A percentile compares a stretch with the other conserved stretches of the same genome.
Conservation (phyloP, 2,329 filamentous ascomycete species). For the Biscogniauxia marginata region DNA sequence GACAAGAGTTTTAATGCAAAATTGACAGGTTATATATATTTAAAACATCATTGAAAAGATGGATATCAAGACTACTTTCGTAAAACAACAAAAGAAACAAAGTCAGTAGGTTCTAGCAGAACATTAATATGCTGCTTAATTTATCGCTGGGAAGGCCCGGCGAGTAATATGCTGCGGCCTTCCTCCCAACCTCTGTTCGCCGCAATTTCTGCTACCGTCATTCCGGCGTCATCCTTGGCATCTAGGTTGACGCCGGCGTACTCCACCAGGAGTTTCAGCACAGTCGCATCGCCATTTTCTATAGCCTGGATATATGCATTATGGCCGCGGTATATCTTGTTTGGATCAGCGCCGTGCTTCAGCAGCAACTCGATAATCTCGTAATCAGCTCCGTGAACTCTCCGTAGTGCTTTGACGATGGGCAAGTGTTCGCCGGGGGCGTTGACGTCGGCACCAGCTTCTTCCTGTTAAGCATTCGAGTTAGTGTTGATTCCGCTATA, state of each 20-base stretch:
- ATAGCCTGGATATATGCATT: conserved; percentile 66
- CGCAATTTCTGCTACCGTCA: conserved; percentile 57
- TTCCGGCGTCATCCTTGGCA: conserved; percentile 53
- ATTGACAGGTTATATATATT: too few relatives aligned
- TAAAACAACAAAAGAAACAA: too few relatives aligned
- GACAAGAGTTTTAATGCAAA: too few relatives aligned
- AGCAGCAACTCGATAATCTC: conserved; percentile 64
- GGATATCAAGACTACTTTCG: background rate
- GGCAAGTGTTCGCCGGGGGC: conserved; percentile 69
- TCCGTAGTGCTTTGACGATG: conserved; percentile 66
- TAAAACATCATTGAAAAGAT: too few relatives aligned
- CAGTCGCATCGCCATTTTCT: conserved; percentile 58
- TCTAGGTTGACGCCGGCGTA: conserved; percentile 51
- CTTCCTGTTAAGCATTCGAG: conserved; percentile 32
- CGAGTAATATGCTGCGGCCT: conserved; percentile 46
- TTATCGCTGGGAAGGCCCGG: background rate
- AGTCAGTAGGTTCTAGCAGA: too few relatives aligned
- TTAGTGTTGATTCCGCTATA: background rate
- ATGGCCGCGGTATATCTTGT: conserved; percentile 66
- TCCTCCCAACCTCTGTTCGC: conserved; percentile 58
- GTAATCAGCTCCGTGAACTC: conserved; percentile 54
- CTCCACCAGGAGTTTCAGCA: conserved; percentile 52
- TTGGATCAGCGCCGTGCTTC: conserved; percentile 63
- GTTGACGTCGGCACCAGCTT: conserved; percentile 63
- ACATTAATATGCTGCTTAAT: background rate